A percentile compares a stretch with the other conserved stretches of the same genome.
Conservation (phyloP, 257 asterid genomes). For the Fraxinus anomala region DNA sequence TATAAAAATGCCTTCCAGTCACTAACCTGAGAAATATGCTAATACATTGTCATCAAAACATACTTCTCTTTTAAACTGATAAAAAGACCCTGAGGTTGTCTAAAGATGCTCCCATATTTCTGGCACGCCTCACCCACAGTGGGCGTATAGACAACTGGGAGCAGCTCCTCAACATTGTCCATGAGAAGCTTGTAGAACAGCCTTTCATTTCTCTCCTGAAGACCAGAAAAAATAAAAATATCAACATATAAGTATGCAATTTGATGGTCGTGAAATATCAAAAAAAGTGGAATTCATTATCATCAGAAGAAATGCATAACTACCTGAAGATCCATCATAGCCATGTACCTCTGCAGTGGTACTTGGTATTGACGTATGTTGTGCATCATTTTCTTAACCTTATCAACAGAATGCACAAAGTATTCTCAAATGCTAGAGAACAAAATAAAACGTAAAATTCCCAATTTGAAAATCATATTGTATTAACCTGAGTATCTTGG, state of each 20-base stretch:
- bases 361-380: slow-evolving; percentile 63
- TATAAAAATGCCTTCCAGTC: slow-evolving; percentile 17
- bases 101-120: slow-evolving; percentile 69
- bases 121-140: slow-evolving; percentile 85
- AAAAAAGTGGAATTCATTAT: background rate
- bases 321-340: slow-evolving; percentile 92
- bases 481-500: slow-evolving; percentile 81
- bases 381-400: slow-evolving; percentile 61
- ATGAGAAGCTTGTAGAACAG: slow-evolving; percentile 73
- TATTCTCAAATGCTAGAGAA: slow-evolving; percentile 5
- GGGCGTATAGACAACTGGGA: slow-evolving; percentile 73
- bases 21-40: background rate
- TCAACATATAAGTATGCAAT: background rate
- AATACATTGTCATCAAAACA: slow-evolving; percentile 5
- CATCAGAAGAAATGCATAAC: background rate
- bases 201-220: slow-evolving; percentile 68
- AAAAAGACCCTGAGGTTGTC: slow-evolving; percentile 76
- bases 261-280: background rate
- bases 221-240: slow-evolving; percentile 12
- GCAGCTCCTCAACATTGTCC: slow-evolving; percentile 74
- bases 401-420: background rate
- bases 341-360: slow-evolving; percentile 76
- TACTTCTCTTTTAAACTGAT: slow-evolving; percentile 74
- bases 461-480: slow-evolving; percentile 14
- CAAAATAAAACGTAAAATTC: background rate